A percentile compares a stretch with the other conserved stretches of the same genome.
phyloP scores from a whole-genome alignment of 2,329 filamentous ascomycete species.

The Verticillium albo-atrum region DNA sequence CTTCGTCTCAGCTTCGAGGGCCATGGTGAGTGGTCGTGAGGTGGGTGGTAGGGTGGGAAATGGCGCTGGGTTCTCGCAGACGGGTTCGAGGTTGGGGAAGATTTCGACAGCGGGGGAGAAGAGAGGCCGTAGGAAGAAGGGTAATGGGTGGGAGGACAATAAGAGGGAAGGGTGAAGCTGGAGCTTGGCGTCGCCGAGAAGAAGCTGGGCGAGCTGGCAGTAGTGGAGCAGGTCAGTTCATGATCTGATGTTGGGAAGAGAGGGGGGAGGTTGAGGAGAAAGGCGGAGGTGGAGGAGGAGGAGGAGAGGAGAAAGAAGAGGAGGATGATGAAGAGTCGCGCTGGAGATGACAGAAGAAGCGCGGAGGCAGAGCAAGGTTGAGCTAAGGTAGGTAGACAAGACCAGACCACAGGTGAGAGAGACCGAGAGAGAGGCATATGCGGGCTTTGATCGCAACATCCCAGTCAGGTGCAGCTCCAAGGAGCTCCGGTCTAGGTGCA shows the following conservation, averaged over 20 bases:
- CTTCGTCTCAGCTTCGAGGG: constrained; percentile 66
- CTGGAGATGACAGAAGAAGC: constrained; percentile 2
- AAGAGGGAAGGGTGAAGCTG: constrained; percentile 23
- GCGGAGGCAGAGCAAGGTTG: constrained; percentile 11
- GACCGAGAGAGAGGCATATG: too few species aligned
- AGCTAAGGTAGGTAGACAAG: constrained; percentile 1
- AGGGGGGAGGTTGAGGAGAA: not conserved
- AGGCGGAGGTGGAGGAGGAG: too few species aligned
- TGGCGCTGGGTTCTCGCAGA: constrained; percentile 51
- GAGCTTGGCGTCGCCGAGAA: constrained; percentile 38
- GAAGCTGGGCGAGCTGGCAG: not conserved
- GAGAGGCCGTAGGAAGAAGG: constrained; percentile 25
- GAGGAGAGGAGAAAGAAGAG: not conserved
- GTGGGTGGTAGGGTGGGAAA: constrained; percentile 51
- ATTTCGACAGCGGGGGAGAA: constrained; percentile 38
- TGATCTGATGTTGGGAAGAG: not conserved
- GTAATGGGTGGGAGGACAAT: constrained; percentile 11
- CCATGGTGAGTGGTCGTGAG: constrained; percentile 56
- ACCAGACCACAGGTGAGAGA: not conserved
- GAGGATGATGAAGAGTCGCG: not conserved
- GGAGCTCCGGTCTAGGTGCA: not conserved
- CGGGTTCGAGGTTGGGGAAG: constrained; percentile 33
- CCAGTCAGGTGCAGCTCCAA: not conserved
- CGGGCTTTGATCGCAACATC: not conserved
- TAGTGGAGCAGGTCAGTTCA: not conserved